Conservation (phyloP, 139 green algal genomes). For the Asterochloris erici region DNA sequence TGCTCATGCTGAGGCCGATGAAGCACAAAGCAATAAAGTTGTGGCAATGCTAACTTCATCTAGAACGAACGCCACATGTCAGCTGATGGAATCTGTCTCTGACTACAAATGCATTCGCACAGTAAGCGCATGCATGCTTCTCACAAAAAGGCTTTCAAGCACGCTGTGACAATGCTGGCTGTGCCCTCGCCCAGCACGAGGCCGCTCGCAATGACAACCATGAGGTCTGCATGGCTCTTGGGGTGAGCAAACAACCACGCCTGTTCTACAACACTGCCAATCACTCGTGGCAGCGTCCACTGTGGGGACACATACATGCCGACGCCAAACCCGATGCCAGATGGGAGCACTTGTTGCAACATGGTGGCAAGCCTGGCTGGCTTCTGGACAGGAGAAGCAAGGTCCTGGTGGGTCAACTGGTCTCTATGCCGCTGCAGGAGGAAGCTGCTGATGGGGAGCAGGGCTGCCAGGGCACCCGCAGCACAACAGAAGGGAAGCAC, state of each 20-base stretch:
- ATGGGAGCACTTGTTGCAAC: slow-evolving; percentile 19
- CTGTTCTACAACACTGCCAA: slow-evolving; percentile 40
- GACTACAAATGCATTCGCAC: too few species aligned
- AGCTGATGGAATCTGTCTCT: too few species aligned
- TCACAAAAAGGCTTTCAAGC: slow-evolving; percentile 20
- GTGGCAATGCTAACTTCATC: too few species aligned
- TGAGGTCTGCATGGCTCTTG: slow-evolving; percentile 25
- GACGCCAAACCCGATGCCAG: slow-evolving; percentile 50
- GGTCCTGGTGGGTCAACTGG: neutral
- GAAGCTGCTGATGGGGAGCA: slow-evolving; percentile 17
- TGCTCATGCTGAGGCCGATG: too few species aligned
- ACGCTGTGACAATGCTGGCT: slow-evolving; percentile 41
- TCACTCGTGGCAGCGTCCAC: slow-evolving; percentile 48
- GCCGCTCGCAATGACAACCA: slow-evolving; percentile 54
- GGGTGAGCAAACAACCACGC: slow-evolving; percentile 10
- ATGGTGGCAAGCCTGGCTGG: neutral
- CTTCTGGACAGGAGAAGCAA: too few species aligned
- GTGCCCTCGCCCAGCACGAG: slow-evolving; percentile 61
- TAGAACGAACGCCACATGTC: too few species aligned
- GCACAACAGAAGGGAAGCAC: slow-evolving; percentile 26
- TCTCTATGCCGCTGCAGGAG: slow-evolving; percentile 4
- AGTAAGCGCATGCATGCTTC: too few species aligned
- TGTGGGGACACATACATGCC: slow-evolving; percentile 52
- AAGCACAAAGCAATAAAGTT: too few species aligned
- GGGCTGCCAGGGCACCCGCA: slow-evolving; percentile 9